Percentiles rank a stretch among this genome's conserved stretches.
Evolutionary conservation across 371 early-diverging fungal genomes (phyloP).

Genomic region (Mycotypha africana): DNA sequence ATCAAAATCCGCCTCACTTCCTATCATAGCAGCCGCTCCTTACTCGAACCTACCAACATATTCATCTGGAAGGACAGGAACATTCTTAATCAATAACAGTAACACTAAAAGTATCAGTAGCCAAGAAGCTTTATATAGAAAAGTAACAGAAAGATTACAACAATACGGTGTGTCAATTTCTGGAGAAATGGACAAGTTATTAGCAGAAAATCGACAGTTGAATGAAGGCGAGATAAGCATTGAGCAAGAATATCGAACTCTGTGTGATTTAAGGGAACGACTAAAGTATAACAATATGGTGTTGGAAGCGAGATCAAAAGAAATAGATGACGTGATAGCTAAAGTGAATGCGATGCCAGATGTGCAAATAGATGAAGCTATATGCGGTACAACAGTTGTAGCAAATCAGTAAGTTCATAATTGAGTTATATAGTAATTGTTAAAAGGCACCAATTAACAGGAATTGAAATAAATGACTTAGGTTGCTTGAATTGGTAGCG

Average conservation of each 20-base stretch:
- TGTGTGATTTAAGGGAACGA: conserved; percentile 46
- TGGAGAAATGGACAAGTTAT: conserved; percentile 50
- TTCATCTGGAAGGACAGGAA: conserved; percentile 4
- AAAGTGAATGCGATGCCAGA: conserved; percentile 55
- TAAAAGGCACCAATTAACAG: no score
- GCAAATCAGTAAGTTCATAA: conserved; percentile 66
- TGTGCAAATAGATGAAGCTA: conserved; percentile 61
- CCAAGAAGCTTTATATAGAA: conserved; percentile 35
- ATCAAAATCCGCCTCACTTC: conserved; percentile 25
- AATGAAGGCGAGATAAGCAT: conserved; percentile 63
- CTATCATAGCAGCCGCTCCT: conserved; percentile 8
- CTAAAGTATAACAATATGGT: conserved; percentile 57
- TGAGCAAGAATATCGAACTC: conserved; percentile 47
- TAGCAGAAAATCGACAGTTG: conserved; percentile 52
- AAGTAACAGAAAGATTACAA: conserved; percentile 34
- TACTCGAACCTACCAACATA: neutral
- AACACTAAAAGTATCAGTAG: conserved; percentile 4
- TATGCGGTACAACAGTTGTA: conserved; percentile 64
- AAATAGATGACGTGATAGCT: conserved; percentile 48
- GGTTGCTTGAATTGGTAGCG: conserved; percentile 79
- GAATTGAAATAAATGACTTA: no score
- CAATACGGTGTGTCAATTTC: conserved; percentile 42
- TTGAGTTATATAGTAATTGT: no score
- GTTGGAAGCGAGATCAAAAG: conserved; percentile 47
- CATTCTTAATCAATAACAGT: neutral